These are phyloP conservation scores for Chenopodium quinoa DNA, from an alignment of 148 eudicot species.

Conservation along the genomic window DNA sequence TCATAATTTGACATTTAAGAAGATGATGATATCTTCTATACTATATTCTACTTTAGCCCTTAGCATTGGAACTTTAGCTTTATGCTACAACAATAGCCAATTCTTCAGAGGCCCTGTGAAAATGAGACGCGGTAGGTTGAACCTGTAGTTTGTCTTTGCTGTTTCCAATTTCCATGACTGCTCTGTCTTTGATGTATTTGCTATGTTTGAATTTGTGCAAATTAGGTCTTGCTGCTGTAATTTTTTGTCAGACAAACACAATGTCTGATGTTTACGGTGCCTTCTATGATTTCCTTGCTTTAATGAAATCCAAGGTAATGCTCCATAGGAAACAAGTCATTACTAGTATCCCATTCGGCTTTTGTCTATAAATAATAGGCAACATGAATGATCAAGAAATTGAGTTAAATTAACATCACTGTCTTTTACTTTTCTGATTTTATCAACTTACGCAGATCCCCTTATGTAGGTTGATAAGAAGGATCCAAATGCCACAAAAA, in stretches of 20 bases:
- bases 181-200: not conserved
- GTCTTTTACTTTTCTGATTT: no score
- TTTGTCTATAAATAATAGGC: no score
- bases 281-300: constrained; percentile 67
- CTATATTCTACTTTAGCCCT: not conserved
- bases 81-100: constrained; percentile 86
- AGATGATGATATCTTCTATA: no score
- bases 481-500: constrained; percentile 74
- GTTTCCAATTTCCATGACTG: not conserved
- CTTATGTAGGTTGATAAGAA: constrained; percentile 50
- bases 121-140: constrained; percentile 77
- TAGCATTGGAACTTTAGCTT: constrained; percentile 81
- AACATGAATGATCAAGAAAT: no score
- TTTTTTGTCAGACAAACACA: constrained; percentile 59
- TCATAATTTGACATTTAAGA: no score
- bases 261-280: constrained; percentile 87
- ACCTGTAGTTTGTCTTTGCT: not conserved
- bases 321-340: not conserved
- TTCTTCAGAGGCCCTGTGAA: constrained; percentile 85
- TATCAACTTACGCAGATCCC: constrained; percentile 6
- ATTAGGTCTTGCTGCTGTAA: constrained; percentile 77
- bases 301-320: constrained; percentile 70
- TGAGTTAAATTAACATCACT: no score
- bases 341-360: no score
- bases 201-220: not conserved